phyloP scores from a whole-genome alignment of 306 rosid genomes.

The Castanea crenata region DNA sequence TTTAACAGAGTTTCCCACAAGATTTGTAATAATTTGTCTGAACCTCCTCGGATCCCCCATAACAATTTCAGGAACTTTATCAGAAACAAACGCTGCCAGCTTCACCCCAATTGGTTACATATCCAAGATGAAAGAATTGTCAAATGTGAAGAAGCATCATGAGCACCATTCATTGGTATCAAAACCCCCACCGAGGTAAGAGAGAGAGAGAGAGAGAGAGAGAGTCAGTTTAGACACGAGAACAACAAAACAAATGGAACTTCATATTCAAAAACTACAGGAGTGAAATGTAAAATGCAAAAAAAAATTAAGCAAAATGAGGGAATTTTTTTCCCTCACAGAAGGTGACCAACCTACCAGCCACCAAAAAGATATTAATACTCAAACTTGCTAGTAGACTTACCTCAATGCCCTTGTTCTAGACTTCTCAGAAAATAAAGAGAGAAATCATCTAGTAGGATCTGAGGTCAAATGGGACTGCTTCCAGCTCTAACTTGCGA shows the following conservation, averaged over 20 bases:
- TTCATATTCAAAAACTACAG: neutral
- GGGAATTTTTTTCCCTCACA: neutral
- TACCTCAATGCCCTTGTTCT: slow-evolving; percentile 94
- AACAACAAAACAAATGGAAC: neutral
- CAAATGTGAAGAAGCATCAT: slow-evolving; percentile 4
- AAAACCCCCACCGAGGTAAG: slow-evolving; percentile 6
- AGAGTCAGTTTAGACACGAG: slow-evolving; percentile 23
- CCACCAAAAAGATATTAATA: slow-evolving; percentile 1
- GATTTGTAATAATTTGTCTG: slow-evolving; percentile 94
- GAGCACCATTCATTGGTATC: slow-evolving; percentile 21
- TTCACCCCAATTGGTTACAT: slow-evolving; percentile 38
- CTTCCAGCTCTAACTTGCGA: slow-evolving; percentile 92
- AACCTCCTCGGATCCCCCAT: slow-evolving; percentile 97
- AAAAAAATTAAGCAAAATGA: neutral
- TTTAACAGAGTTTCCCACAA: slow-evolving; percentile 96
- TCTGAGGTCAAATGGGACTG: slow-evolving; percentile 87
- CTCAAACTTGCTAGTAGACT: neutral
- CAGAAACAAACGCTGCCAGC: slow-evolving; percentile 97
- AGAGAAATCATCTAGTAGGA: slow-evolving; percentile 90
- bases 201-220: neutral
- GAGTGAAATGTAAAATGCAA: neutral
- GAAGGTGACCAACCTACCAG: slow-evolving; percentile 3
- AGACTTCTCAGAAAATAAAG: slow-evolving; percentile 93
- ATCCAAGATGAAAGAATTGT: slow-evolving; percentile 26
- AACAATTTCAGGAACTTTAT: slow-evolving; percentile 84